Base-by-base conservation (phyloP, 1,284 basidiomycete species). In the Vanrija humicola region DNA sequence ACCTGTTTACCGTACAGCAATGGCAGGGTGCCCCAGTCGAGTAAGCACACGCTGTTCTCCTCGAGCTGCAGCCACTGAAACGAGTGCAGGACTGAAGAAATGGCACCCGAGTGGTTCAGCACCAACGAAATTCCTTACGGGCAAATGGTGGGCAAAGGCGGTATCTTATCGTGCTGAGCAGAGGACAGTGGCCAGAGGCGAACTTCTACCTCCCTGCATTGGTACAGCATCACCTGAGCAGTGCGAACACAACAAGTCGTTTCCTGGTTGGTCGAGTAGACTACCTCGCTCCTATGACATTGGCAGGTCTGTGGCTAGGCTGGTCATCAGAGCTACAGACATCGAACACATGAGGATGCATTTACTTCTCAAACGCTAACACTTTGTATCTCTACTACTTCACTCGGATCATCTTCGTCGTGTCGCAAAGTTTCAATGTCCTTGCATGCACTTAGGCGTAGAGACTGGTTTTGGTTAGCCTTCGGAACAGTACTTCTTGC, bases 101-200 rank as follows among this genome's bases (percentile, higher is more conserved):
- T 72, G 70, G 19, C 29, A 3, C 63, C 73, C 7, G 18, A 55
- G 48, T 68, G 70, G 69, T 63, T 68, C 54, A 21, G 46, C 43
- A 25, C 63, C 34, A 40, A 49, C 6, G 50, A 29, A 2, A 43
- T 71, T 6, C 68, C 67, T 1, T 53, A 61, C 2, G 44, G 63
- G 1, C 46, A 43, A 29, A 70, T 70, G 68, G 68, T 66, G 9
- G 6, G 44, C 38, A 7, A 4, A 7, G 5, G 1, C 8, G 5
- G n/a, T 26, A 14, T 25, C 18, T 2, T 5, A 43, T 48, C 18
- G 8, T n/a, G 21, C 50, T 58, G 23, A 45, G 12, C 21, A 3
- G 5, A 18, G 28, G 28, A 12, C 47, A 69, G 70, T 72, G 70
- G 70, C 66, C 68, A 8, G 70, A 72, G 43, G 66, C 67, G 1